A percentile compares a stretch with the other conserved stretches of the same genome.
Evolutionary conservation across 805 yeast genomes (phyloP).

Genomic region (Pichia nakasei): DNA sequence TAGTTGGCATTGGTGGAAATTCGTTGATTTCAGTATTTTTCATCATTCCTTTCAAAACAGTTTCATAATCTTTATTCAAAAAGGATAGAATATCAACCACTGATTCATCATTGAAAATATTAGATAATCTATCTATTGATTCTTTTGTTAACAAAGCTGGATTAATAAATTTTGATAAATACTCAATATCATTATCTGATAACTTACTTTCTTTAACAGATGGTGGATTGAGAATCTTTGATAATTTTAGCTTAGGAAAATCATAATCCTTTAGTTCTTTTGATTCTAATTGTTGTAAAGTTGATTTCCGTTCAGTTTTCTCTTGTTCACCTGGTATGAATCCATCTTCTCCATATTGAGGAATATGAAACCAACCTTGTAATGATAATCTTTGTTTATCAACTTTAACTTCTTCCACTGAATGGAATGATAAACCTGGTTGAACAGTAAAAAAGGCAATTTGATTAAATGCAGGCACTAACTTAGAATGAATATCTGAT

Average conservation of each 20-base stretch:
- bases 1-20: constrained; percentile 43
- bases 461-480: constrained; percentile 92
- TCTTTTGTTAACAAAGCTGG: constrained; percentile 36
- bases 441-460: constrained; percentile 93
- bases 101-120: constrained; percentile 56
- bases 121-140: constrained; percentile 35
- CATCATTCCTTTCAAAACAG: constrained; percentile 35
- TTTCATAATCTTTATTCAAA: constrained; percentile 48
- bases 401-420: constrained; percentile 92
- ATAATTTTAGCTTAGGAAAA: constrained; percentile 53
- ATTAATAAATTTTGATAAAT: constrained; percentile 48
- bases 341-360: constrained; percentile 88
- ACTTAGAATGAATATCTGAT: constrained; percentile 57
- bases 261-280: constrained; percentile 72
- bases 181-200: constrained; percentile 35
- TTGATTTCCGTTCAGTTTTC: constrained; percentile 60
- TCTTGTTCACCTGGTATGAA: constrained; percentile 77
- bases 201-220: constrained; percentile 18
- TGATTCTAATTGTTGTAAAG: constrained; percentile 72
- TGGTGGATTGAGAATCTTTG: constrained; percentile 17
- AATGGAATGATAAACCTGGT: constrained; percentile 95
- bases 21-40: constrained; percentile 53
- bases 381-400: constrained; percentile 87
- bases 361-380: constrained; percentile 99
- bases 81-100: constrained; percentile 58